phyloP scores from a whole-genome alignment of 2,329 filamentous ascomycete species.

The Didymella segeticola region DNA sequence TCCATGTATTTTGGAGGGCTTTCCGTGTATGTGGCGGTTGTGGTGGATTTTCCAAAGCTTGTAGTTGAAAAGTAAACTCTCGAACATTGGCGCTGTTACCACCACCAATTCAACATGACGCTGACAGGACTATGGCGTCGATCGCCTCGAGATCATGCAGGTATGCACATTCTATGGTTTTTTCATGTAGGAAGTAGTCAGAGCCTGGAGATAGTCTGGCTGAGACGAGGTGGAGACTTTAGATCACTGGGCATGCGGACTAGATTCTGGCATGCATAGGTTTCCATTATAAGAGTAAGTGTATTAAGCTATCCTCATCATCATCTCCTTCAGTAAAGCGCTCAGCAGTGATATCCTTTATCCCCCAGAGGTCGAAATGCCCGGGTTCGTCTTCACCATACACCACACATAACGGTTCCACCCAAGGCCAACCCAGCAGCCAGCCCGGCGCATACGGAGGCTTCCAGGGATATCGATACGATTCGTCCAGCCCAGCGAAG shows the following conservation, averaged over 20 bases:
- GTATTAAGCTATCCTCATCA: background rate
- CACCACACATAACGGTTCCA: background rate
- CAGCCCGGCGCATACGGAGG: conserved; percentile 43
- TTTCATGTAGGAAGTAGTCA: no score
- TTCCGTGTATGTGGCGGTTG: no score
- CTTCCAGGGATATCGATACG: conserved; percentile 45
- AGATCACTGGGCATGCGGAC: no score
- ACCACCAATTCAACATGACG: no score
- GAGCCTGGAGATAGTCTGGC: no score
- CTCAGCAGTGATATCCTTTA: background rate
- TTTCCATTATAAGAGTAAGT: conserved; percentile 2
- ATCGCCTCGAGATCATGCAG: no score
- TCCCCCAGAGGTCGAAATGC: background rate
- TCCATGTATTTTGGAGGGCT: no score
- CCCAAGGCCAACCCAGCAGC: conserved; percentile 39
- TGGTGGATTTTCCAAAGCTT: background rate
- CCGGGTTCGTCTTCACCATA: background rate
- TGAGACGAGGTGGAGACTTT: no score
- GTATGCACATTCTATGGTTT: no score
- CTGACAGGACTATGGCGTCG: no score
- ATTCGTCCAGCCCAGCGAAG: conserved; percentile 1
- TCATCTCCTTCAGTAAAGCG: background rate
- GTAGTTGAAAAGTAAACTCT: no score
- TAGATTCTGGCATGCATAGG: background rate
- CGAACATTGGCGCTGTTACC: no score